These are phyloP conservation scores for Cercospora citrullina DNA, from an alignment of 2,329 filamentous ascomycete genomes.

Conservation along the genomic window DNA sequence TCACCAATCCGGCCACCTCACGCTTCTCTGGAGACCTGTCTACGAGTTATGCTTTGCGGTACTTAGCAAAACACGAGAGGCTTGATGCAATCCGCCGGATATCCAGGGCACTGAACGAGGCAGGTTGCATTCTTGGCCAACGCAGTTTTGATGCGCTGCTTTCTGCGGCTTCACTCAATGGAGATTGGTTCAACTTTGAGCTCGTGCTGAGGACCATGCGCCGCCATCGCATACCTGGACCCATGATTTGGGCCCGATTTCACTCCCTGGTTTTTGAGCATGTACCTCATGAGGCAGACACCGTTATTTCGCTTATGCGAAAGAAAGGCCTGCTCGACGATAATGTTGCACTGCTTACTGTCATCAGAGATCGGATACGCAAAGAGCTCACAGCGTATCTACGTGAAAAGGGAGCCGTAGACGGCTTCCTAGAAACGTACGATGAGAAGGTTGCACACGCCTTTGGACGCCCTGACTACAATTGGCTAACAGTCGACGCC, in stretches of 20 bases:
- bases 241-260: conserved; percentile 32
- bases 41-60: conserved; percentile 26
- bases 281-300: conserved; percentile 14
- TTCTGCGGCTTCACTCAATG: conserved; percentile 23
- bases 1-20: conserved; percentile 13
- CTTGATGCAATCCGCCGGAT: conserved; percentile 26
- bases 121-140: conserved; percentile 18
- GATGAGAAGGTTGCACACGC: conserved; percentile 16
- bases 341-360: conserved; percentile 12
- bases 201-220: conserved; percentile 32
- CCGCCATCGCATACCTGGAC: conserved; percentile 21
- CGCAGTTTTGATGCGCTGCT: conserved; percentile 31
- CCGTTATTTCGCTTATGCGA: conserved; percentile 29
- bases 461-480: conserved; percentile 16
- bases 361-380: conserved; percentile 17
- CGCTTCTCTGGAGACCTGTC: conserved; percentile 26
- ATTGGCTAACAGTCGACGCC: conserved; percentile 30
- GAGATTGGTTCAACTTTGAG: conserved; percentile 34
- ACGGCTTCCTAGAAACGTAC: conserved; percentile 27
- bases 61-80: conserved; percentile 24
- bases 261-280: conserved; percentile 27
- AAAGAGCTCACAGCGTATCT: conserved; percentile 26
- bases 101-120: conserved; percentile 22
- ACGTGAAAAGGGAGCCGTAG: conserved; percentile 10
- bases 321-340: conserved; percentile 26